A percentile compares a stretch with the other conserved stretches of the same genome.
phyloP scores from a whole-genome alignment of 1,139 yeast genomes.

The Kurtzmaniella quercitrusa region DNA sequence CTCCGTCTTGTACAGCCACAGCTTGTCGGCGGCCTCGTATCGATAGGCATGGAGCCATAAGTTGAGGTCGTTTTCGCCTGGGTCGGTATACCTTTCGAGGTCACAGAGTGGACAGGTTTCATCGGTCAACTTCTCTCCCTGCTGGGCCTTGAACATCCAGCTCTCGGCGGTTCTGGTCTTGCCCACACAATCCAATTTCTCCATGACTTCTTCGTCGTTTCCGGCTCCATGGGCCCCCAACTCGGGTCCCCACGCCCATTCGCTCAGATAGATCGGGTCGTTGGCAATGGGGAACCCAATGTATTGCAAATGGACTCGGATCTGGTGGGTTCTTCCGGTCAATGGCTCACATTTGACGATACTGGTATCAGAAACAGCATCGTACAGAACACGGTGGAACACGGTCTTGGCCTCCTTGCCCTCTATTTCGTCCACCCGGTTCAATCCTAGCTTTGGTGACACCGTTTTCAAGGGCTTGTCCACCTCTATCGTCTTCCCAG shows the following conservation, averaged over 20 bases:
- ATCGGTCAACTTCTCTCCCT: slow-evolving; percentile 60
- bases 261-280: slow-evolving; percentile 78
- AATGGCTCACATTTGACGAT: slow-evolving; percentile 79
- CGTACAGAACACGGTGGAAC: slow-evolving; percentile 57
- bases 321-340: slow-evolving; percentile 95
- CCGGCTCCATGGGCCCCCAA: slow-evolving; percentile 54
- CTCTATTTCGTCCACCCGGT: slow-evolving; percentile 54
- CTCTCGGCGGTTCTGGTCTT: slow-evolving; percentile 63
- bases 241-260: slow-evolving; percentile 64
- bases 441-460: slow-evolving; percentile 76
- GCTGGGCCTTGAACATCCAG: slow-evolving; percentile 55
- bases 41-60: slow-evolving; percentile 88
- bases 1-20: slow-evolving; percentile 77
- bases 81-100: slow-evolving; percentile 77
- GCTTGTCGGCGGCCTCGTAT: slow-evolving; percentile 52
- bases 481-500: slow-evolving; percentile 40
- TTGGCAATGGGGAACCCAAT: slow-evolving; percentile 90
- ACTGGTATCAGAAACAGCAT: slow-evolving; percentile 53
- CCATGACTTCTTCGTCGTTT: slow-evolving; percentile 41
- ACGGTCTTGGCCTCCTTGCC: slow-evolving; percentile 65
- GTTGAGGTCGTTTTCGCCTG: slow-evolving; percentile 80
- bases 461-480: slow-evolving; percentile 69
- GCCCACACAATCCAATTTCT: slow-evolving; percentile 58
- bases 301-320: slow-evolving; percentile 84
- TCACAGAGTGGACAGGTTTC: slow-evolving; percentile 63